Evolutionary conservation across 805 yeast genomes (phyloP).

Genomic region (Huiozyma naganishii): DNA sequence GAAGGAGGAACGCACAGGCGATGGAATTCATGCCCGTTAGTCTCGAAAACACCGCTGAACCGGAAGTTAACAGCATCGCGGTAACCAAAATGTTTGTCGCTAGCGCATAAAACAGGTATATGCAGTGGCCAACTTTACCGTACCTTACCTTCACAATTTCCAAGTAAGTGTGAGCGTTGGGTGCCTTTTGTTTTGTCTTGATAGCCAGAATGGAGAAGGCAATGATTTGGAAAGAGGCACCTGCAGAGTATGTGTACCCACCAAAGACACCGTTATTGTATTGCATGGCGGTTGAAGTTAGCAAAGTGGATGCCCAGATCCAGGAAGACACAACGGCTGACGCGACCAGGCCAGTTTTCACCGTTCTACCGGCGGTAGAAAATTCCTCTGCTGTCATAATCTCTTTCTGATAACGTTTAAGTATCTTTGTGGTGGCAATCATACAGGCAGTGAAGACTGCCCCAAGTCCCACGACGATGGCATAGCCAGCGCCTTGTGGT

Average conservation of each 20-base stretch:
- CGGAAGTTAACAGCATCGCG: conserved; percentile 86
- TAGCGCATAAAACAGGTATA: conserved; percentile 67
- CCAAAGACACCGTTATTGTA: conserved; percentile 73
- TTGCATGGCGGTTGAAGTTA: conserved; percentile 68
- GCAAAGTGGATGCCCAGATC: conserved; percentile 85
- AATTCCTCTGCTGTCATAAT: conserved; percentile 88
- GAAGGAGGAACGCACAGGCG: conserved; percentile 75
- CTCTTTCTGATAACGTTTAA: conserved; percentile 74
- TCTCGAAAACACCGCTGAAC: conserved; percentile 70
- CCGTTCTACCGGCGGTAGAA: conserved; percentile 84
- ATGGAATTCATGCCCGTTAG: conserved; percentile 76
- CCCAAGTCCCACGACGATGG: conserved; percentile 82
- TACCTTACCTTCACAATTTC: conserved; percentile 77
- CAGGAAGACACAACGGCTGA: conserved; percentile 90
- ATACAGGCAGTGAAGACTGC: conserved; percentile 66
- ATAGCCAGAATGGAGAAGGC: conserved; percentile 81
- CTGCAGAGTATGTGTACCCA: conserved; percentile 78
- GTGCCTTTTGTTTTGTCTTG: conserved; percentile 80
- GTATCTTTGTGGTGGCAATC: conserved; percentile 61
- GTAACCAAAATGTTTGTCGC: conserved; percentile 86
- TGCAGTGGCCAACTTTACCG: conserved; percentile 63
- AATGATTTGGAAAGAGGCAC: conserved; percentile 83
- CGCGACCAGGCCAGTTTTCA: conserved; percentile 73
- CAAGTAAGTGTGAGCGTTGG: conserved; percentile 82
- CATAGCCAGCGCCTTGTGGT: conserved; percentile 79